phyloP scores from a whole-genome alignment of 2,329 filamentous ascomycete species.

The Aspergillus spinulosporus region DNA sequence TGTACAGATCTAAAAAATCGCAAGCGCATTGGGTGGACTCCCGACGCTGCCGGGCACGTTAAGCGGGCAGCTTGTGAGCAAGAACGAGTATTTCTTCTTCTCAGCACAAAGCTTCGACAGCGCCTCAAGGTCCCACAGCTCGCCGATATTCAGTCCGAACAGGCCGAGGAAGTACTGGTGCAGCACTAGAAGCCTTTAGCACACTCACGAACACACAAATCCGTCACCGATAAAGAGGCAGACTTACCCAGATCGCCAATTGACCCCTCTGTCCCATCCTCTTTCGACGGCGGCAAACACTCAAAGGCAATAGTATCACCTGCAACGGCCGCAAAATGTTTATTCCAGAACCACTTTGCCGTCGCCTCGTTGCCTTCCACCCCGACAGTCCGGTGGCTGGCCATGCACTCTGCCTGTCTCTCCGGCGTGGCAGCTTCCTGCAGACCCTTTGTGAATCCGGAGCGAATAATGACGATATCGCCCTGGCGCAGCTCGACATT shows the following conservation, averaged over 20 bases:
- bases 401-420: constrained; percentile 15
- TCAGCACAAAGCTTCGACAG: constrained; percentile 40
- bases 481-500: constrained; percentile 20
- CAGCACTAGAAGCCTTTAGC: constrained; percentile 21
- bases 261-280: not conserved
- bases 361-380: constrained; percentile 50
- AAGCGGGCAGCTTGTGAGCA: constrained; percentile 47
- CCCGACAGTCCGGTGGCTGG: constrained; percentile 30
- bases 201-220: too few species aligned
- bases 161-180: constrained; percentile 45
- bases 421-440: constrained; percentile 18
- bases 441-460: constrained; percentile 24
- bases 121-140: constrained; percentile 48
- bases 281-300: constrained; percentile 20
- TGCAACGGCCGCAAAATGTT: constrained; percentile 45
- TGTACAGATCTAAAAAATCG: constrained; percentile 28
- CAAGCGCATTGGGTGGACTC: constrained; percentile 34
- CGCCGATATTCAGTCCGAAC: constrained; percentile 49
- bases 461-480: constrained; percentile 27
- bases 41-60: constrained; percentile 44
- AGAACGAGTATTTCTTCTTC: constrained; percentile 44
- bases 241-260: not conserved
- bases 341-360: constrained; percentile 58
- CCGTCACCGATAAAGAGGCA: too few species aligned
- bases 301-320: constrained; percentile 29